phyloP scores from a whole-genome alignment of 1,139 yeast genomes.

The Candida freyschussii region DNA sequence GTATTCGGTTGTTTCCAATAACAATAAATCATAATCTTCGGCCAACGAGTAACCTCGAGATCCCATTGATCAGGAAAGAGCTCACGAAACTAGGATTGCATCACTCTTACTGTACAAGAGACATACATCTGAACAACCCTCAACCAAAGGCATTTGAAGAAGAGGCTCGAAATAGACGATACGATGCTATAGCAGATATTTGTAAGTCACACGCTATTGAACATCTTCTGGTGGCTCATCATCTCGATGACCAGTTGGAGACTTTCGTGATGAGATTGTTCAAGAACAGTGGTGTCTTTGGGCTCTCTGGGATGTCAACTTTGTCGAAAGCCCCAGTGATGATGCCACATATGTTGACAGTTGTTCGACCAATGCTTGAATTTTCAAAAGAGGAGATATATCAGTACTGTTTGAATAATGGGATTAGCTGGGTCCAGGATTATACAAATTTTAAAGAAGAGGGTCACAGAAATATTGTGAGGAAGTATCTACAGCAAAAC shows the following conservation, averaged over 20 bases:
- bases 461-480: constrained; percentile 42
- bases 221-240: constrained; percentile 59
- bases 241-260: constrained; percentile 67
- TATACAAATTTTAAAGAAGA: constrained; percentile 57
- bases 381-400: constrained; percentile 42
- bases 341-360: constrained; percentile 23
- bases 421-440: constrained; percentile 64
- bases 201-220: constrained; percentile 32
- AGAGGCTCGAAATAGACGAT: constrained; percentile 52
- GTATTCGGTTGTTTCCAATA: constrained; percentile 39
- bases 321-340: constrained; percentile 20
- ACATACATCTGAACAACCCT: constrained; percentile 19
- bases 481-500: constrained; percentile 27
- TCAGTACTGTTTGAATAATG: constrained; percentile 38
- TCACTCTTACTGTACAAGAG: constrained; percentile 8
- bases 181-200: constrained; percentile 35
- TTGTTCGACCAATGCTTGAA: constrained; percentile 52
- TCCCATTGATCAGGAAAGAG: constrained; percentile 14
- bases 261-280: constrained; percentile 56
- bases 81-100: constrained; percentile 14
- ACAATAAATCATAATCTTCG: constrained; percentile 59
- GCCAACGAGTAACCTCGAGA: constrained; percentile 40
- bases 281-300: constrained; percentile 53
- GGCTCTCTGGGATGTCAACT: constrained; percentile 41
- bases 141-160: constrained; percentile 40